These are phyloP conservation scores for Boletus rubescentipes DNA, from an alignment of 768 basidiomycete genomes.

Conservation along the genomic window DNA sequence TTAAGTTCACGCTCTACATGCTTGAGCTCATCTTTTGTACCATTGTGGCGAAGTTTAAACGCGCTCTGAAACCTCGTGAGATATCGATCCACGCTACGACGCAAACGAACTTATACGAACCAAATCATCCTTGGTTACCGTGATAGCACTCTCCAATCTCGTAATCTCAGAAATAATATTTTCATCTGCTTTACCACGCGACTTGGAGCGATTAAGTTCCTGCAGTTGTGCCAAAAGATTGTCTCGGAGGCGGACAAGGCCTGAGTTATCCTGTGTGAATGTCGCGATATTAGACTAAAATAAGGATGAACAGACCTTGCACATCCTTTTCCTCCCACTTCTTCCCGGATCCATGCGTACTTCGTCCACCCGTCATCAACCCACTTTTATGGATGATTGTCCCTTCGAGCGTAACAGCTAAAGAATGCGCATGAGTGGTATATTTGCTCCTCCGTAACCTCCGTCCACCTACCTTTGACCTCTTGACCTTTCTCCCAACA, in stretches of 20 bases:
- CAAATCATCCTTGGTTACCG: conserved; percentile 79
- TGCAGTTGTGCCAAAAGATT: conserved; percentile 69
- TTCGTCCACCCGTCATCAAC: conserved; percentile 92
- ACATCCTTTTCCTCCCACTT: conserved; percentile 97
- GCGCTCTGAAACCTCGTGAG: conserved; percentile 52
- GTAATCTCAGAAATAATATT: conserved; percentile 71
- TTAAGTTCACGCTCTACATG: conserved; percentile 72
- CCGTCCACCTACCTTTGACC: conserved; percentile 87
- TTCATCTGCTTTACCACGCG: conserved; percentile 83
- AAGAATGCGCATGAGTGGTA: not conserved
- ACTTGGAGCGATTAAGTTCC: conserved; percentile 82
- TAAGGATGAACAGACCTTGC: conserved; percentile 52
- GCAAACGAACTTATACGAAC: conserved; percentile 40
- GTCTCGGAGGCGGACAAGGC: conserved; percentile 63
- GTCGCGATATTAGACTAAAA: conserved; percentile 27
- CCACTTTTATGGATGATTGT: conserved; percentile 98
- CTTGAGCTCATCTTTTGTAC: conserved; percentile 82
- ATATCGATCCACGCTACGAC: not conserved
- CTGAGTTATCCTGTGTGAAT: conserved; percentile 22
- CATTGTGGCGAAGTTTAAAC: conserved; percentile 69
- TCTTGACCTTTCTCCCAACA: conserved; percentile 95
- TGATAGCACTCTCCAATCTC: conserved; percentile 74
- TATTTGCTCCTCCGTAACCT: conserved; percentile 11
- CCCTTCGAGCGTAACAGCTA: conserved; percentile 95
- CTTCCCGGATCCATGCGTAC: conserved; percentile 69